Conservation (phyloP, 352 stramenopile species). For the Phytophthora pluvialis region DNA sequence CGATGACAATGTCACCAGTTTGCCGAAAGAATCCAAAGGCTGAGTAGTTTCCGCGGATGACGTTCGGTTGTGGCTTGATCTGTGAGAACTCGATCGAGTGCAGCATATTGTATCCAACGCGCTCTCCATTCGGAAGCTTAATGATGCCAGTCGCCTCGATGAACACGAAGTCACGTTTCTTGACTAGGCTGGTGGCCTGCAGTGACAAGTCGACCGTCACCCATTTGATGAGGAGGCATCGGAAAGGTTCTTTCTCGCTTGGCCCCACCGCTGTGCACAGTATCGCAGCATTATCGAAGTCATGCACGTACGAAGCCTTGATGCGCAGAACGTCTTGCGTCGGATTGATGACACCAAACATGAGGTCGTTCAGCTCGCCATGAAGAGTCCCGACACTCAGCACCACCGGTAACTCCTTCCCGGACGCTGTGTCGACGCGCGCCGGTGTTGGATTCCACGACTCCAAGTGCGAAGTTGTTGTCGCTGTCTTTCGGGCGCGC, state of each 20-base stretch:
- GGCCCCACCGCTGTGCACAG: slow-evolving; percentile 27
- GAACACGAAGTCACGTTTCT: slow-evolving; percentile 38
- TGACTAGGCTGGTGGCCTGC: slow-evolving; percentile 21
- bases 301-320: slow-evolving; percentile 37
- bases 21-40: slow-evolving; percentile 52
- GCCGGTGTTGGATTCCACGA: not conserved
- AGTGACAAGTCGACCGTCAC: slow-evolving; percentile 30
- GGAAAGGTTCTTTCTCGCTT: slow-evolving; percentile 30
- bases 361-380: slow-evolving; percentile 41
- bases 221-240: slow-evolving; percentile 41
- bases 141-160: slow-evolving; percentile 43
- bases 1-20: slow-evolving; percentile 36
- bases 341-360: slow-evolving; percentile 42
- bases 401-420: slow-evolving; percentile 20
- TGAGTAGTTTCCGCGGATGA: slow-evolving; percentile 45
- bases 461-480: not conserved
- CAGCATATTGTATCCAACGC: slow-evolving; percentile 43
- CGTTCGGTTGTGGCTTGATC: slow-evolving; percentile 29
- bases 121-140: slow-evolving; percentile 23
- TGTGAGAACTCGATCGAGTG: slow-evolving; percentile 48
- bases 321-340: slow-evolving; percentile 40
- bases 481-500: not conserved
- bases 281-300: slow-evolving; percentile 35
- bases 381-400: slow-evolving; percentile 36
- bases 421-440: not conserved